Evolutionary conservation across 148 eudicot genomes (phyloP), one percentile per base, ranked within the genome.

Genomic region (Silene uniflora): DNA sequence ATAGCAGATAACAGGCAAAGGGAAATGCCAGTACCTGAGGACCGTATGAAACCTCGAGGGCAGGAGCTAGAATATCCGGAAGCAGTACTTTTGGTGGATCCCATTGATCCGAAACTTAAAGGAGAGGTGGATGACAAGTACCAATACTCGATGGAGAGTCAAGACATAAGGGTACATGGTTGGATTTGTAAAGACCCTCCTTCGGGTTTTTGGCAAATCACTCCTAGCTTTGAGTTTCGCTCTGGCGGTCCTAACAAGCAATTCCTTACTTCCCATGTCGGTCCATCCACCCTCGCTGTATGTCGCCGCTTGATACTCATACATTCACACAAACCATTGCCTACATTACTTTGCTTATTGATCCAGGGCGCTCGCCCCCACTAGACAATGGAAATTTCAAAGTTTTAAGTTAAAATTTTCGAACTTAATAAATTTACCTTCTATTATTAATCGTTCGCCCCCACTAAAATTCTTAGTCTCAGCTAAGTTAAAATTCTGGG

Each of bases 61-160:
- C 24, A 75, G 49, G 76, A 68, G 47, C 81, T 87, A 35, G 88
- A 75, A 8, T 87, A 87, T 47, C 84, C 86, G 3, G 90, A 87
- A 78, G 90, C 90, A 5, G 88, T 87, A 62, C 61, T 78, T 0
- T 55, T 87, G 27, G 69, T 64, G 16, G 71, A 87, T 68, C 90
- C 90, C 3, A 71, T 73, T 4, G 81, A 87, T 13, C 62, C 82
- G 0, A 46, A 81, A 62, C 76, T 87, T 47, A 83, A 81, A 78
- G 90, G 90, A 62, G 84, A 87, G 84, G 96, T 93, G 70, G 98
- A 93, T 73, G 98, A 93, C 80, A 93, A 91, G 77, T 93, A 93
- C 67, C 90, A 89, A 19, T 93, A 88, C 78, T 88, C 98, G 0
- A 58, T 66, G 73, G 91, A 93, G 62, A 87, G 89, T 78, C 85